Evolutionary conservation across 192 early-diverging fungal genomes (phyloP), one percentile per base, ranked within the genome.

Genomic region (Entophlyctis helioformis): DNA sequence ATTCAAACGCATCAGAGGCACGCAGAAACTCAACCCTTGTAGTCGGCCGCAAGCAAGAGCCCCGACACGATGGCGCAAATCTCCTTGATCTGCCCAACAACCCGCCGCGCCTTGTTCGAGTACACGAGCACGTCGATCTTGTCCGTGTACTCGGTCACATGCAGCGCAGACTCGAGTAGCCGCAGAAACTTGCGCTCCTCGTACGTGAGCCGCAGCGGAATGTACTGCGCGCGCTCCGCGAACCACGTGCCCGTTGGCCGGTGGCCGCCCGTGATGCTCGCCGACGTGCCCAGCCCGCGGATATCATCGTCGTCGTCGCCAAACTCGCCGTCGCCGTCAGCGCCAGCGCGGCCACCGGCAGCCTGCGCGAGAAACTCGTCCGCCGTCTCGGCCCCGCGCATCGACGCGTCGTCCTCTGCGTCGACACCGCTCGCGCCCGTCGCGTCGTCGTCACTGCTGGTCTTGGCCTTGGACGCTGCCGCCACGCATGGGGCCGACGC

Each of bases 21-120:
- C n/a, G n/a, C n/a, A n/a, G n/a, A n/a, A n/a, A n/a, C n/a, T n/a
- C n/a, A n/a, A 46, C 22, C 52, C 26, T 74, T 64, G 44, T 74
- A 74, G 39, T 74, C 72, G 15, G 72, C 59, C 6, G 71, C 76
- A 23, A 97, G 57, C 25, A 91, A 80, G 3, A 97, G 71, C 3
- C 96, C 96, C 21, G 85, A 85, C 25, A 98, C 67, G 32, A 97
- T 91, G 10, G 88, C 83, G 54, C 96, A 98, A 22, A 98, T 71
- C 53, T 97, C 93, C 42, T 87, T 86, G 59, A 98, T 96, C 59
- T 98, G 96, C 34, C 69, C 67, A 2, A 98, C 85, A 23, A 89
- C 91, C 25, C 93, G 83, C 62, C 85, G 86, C 22, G 79, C 56
- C 56, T 93, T 94, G 71, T 67, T 84, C 21, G 51, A 32, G 44